These are phyloP conservation scores for Syncephalastrum sp. DNA, from an alignment of 371 early-diverging fungal genomes.

Conservation along the genomic window DNA sequence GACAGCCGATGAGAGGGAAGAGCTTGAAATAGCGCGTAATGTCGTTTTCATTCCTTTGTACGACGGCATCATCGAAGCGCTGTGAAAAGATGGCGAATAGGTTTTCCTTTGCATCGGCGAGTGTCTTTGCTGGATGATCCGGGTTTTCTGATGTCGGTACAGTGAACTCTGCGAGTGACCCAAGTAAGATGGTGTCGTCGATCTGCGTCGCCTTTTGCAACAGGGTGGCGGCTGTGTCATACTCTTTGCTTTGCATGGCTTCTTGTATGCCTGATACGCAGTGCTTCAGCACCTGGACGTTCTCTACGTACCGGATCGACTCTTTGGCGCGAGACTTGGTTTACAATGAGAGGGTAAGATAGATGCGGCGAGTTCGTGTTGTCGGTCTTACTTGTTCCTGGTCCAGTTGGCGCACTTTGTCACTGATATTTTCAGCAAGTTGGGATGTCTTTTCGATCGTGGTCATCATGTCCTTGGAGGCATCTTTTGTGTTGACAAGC, in stretches of 20 bases:
- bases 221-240: constrained; percentile 74
- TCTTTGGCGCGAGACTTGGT: constrained; percentile 65
- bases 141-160: constrained; percentile 65
- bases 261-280: constrained; percentile 72
- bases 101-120: constrained; percentile 60
- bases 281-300: constrained; percentile 73
- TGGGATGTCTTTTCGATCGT: constrained; percentile 68
- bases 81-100: constrained; percentile 69
- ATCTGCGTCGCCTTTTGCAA: constrained; percentile 68
- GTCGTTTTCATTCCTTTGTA: constrained; percentile 63
- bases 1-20: constrained; percentile 84
- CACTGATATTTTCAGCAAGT: constrained; percentile 79
- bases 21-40: constrained; percentile 86
- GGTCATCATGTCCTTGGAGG: constrained; percentile 55
- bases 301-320: constrained; percentile 68
- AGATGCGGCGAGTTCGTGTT: not conserved
- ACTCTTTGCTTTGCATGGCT: constrained; percentile 69
- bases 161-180: constrained; percentile 70
- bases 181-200: constrained; percentile 63
- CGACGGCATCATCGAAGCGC: constrained; percentile 80
- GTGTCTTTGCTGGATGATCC: constrained; percentile 62
- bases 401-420: constrained; percentile 80
- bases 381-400: constrained; percentile 59
- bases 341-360: not conserved
- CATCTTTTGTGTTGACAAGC: constrained; percentile 47